phyloP scores from a whole-genome alignment of 2,329 filamentous ascomycete species.

The Cryphonectria carpinicola region DNA sequence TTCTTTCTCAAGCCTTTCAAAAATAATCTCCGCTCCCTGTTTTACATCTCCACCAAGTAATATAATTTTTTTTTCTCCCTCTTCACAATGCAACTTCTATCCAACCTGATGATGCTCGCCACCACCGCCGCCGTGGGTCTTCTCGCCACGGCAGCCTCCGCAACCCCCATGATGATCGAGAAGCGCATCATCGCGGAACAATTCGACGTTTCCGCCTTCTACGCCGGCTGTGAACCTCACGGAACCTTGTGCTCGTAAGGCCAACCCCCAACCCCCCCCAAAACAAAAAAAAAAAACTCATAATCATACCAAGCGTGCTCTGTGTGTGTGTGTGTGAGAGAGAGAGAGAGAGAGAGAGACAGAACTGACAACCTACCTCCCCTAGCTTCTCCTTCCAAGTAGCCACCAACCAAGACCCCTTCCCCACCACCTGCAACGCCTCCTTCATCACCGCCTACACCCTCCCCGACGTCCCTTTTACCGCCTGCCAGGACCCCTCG shows the following conservation, averaged over 20 bases:
- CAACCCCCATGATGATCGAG: constrained; percentile 27
- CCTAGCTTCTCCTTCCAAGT: constrained; percentile 30
- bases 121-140: constrained; percentile 33
- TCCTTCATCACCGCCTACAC: constrained; percentile 22
- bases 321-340: too few species aligned
- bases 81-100: background rate
- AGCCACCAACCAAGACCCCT: constrained; percentile 29
- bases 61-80: too few species aligned
- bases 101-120: constrained; percentile 41
- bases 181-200: constrained; percentile 31
- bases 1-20: background rate
- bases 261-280: too few species aligned
- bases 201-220: constrained; percentile 36
- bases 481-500: constrained; percentile 53
- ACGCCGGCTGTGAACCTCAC: constrained; percentile 37
- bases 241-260: constrained; percentile 36
- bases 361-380: background rate
- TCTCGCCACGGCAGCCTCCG: constrained; percentile 31
- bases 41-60: too few species aligned
- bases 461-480: constrained; percentile 54
- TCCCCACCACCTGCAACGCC: constrained; percentile 24
- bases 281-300: too few species aligned
- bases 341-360: background rate
- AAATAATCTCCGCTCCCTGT: background rate
- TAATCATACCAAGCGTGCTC: too few species aligned